These are phyloP conservation scores for Niebla homalea DNA, from an alignment of 495 filamentous ascomycete species.

Conservation along the genomic window DNA sequence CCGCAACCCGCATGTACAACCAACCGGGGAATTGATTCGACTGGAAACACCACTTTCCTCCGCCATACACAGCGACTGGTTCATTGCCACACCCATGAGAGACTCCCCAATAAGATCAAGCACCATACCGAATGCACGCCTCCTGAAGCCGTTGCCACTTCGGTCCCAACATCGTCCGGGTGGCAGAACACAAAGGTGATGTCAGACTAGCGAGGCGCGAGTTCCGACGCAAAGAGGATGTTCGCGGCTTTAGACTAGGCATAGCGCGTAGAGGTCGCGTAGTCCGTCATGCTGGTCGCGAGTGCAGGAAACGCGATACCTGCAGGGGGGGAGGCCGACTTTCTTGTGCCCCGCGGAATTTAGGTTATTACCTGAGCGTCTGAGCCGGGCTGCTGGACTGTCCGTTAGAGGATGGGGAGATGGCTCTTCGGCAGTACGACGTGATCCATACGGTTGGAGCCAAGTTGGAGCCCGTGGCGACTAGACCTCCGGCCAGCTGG, in stretches of 20 bases:
- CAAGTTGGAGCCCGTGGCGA: constrained; percentile 45
- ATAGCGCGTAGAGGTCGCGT: constrained; percentile 35
- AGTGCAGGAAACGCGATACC: constrained; percentile 20
- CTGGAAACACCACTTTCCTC: constrained; percentile 27
- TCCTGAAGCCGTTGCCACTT: constrained; percentile 29
- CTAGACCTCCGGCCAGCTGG: constrained; percentile 27
- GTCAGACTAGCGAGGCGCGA: constrained; percentile 30
- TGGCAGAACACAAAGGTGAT: constrained; percentile 35
- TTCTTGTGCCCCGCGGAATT: constrained; percentile 28
- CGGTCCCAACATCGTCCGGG: constrained; percentile 41
- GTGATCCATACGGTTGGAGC: constrained; percentile 44
- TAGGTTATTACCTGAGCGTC: constrained; percentile 33
- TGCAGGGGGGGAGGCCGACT: constrained; percentile 2
- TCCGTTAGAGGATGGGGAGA: constrained; percentile 20
- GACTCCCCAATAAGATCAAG: constrained; percentile 12
- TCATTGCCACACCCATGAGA: constrained; percentile 21
- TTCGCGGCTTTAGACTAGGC: constrained; percentile 46
- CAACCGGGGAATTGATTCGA: constrained; percentile 29
- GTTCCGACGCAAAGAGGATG: constrained; percentile 40
- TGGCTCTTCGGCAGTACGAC: constrained; percentile 42
- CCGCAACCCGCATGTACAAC: constrained; percentile 18
- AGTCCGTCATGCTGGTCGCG: constrained; percentile 21
- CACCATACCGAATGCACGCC: constrained; percentile 11
- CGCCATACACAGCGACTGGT: constrained; percentile 31
- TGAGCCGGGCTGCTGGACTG: constrained; percentile 18